phyloP scores from a whole-genome alignment of 2,329 filamentous ascomycete species.

The Fusarium pininemorale region DNA sequence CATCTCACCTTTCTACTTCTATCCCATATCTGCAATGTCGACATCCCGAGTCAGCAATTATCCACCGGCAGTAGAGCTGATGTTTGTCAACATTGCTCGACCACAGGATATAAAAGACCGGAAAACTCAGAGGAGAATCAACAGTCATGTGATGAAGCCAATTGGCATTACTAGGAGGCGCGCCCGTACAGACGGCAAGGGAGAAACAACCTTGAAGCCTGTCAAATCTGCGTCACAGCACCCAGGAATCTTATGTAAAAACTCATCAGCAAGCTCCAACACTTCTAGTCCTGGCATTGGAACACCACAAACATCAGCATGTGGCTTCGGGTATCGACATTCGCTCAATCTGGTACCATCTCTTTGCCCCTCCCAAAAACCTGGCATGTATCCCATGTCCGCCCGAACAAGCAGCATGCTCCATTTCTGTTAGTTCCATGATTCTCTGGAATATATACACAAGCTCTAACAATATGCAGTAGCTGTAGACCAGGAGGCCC shows the following conservation, averaged over 20 bases:
- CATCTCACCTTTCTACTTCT: background rate
- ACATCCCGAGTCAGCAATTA: background rate
- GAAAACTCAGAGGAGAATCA: background rate
- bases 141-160: background rate
- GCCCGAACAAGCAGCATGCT: background rate
- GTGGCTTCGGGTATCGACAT: rapidly evolving
- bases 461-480: background rate
- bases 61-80: background rate
- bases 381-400: rapidly evolving
- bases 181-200: rapidly evolving
- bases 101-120: background rate
- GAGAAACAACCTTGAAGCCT: rapidly evolving
- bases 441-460: rapidly evolving
- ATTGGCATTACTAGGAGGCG: background rate
- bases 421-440: rapidly evolving
- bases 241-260: no score
- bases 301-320: background rate
- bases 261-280: no score
- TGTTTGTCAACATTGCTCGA: background rate
- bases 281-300: rapidly evolving
- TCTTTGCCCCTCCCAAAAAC: background rate
- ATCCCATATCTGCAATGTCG: background rate
- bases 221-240: no score
- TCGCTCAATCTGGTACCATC: background rate
- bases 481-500: background rate